Evolutionary conservation across 1,284 basidiomycete species (phyloP), one percentile per base, ranked within the genome.

Genomic region (Ceratobasidium sp.): DNA sequence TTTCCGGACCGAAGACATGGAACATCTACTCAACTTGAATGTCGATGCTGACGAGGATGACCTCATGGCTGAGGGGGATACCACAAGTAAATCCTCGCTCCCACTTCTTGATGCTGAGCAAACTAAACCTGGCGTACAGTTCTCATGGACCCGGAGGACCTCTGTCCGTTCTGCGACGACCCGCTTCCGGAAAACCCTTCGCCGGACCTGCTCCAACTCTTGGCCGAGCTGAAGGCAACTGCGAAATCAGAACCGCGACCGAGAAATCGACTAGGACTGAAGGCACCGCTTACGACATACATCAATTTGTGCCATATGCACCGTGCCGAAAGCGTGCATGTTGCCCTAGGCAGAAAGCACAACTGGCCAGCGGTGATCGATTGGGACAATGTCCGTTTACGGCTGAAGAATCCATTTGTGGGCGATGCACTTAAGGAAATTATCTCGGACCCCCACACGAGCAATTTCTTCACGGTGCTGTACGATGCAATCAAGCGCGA

Each of bases 161-260:
- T 94, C 1, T 95, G 93, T 79, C 92, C 93, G 0, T 95, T 90
- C 81, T 95, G 93, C 77, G 93, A 95, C 78, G 86, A 88, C 44
- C 85, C 82, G 0, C 84, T 93, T 7, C 93, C 93, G 1, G 75
- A 84, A 1, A 82, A 85, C 2, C 91, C 90, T 1, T 92, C 92
- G 0, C 87, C 89, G 0, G 82, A 86, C 33, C 84, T 94, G n/a
- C 78, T 79, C 17, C 82, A 83, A 2, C 84, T 94, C n/a, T 84
- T 94, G 5, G 81, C 82, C 1, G 80, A 82, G 1, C 87, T 88
- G 0, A 83, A 82, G 59, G 82, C 82, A 50, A 89, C 87, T 76
- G 91, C 92, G 0, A 79, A 81, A 62, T 83, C 82, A 0, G 90
- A 92, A 75, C 86, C 90, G 8, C 89, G 93, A 4, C 89, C 89